Evolutionary conservation across 192 early-diverging fungal species (phyloP), one percentile per base, ranked within the genome.

Genomic region (Allomyces macrogynus): DNA sequence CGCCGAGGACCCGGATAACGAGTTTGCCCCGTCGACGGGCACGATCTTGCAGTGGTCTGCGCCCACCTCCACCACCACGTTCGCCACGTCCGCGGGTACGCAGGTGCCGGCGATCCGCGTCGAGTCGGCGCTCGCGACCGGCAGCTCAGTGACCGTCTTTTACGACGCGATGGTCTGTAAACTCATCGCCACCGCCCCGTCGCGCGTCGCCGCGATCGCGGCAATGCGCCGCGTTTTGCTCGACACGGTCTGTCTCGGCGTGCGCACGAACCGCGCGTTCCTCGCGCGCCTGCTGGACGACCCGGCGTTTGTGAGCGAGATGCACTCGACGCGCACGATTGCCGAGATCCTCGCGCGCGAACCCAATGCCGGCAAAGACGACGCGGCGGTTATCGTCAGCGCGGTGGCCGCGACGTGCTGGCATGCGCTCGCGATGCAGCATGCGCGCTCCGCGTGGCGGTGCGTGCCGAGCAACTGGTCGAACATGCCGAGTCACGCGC

Each of bases 81-180:
- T 69, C 78, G 73, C 66, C 60, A 24, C 61, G 61, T 22, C 11
- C 10, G 63, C 24, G n/a, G 10, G 43, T 10, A 67, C 1, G 22
- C 11, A 18, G n/a, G 25, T 2, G 18, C 67, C 23, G 26, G 5
- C 64, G 18, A 43, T 69, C 22, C 61, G 60, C 12, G 12, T 40
- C 63, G 25, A 66, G 23, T 16, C 26, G 23, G 22, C 66, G 20
- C 26, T 62, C n/a, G 10, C 40, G 7, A 61, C 27, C 65, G 72
- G 77, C 9, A 77, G 75, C 14, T 73, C 75, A n/a, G 78, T 85
- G 32, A 74, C 73, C 14, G 77, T 81, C 62, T 80, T 69, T 42
- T 85, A 85, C 63, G 83, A 85, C 27, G 76, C 83, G 3, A 76
- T 85, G 74, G 76, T 85, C 61, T 74, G 80, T 60, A 85, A 85